Evolutionary conservation across 352 stramenopile genomes (phyloP), one percentile per base, ranked within the genome.

Genomic region (Pythium aquatile): DNA sequence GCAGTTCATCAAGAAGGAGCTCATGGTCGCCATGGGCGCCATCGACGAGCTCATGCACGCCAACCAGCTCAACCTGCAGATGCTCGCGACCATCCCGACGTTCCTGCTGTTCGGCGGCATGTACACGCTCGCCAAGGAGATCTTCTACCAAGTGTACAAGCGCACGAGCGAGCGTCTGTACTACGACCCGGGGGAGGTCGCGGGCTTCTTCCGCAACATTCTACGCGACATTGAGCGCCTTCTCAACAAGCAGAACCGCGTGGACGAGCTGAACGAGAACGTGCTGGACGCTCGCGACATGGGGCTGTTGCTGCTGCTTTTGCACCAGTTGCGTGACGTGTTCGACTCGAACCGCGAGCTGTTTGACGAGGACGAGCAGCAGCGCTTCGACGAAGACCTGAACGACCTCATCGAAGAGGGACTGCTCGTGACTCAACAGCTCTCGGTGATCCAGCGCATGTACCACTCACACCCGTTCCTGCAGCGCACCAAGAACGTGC

Each of bases 1-100:
- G 37, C 85, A 94, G 68, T 94, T 94, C 58, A 94, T 94, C 77
- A 94, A 94, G 69, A 94, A 94, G 57, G 85, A 94, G 66, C 71
- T 94, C 28, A 93, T 94, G 83, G 83, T 93, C 24, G 85, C 85
- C 17, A 94, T 94, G 85, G 83, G 85, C 26, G 85, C 85, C 17
- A 93, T 94, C 65, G 85, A 94, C 53, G 83, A 93, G 64, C 74
- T 94, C 61, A 94, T 94, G 85, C 81, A 93, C 68, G 83, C 85
- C 28, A 94, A 94, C 61, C 85, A 94, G 65, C 79, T 94, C 42
- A 94, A 93, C 64, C 63, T 94, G 70, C 85, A 94, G 72, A 83
- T 94, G 58, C 72, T 94, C 59, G 85, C 85, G n/a, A 94, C 85
- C 2, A 78, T 94, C 17, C 85, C 85, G 1, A 94, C 85, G 65